phyloP scores from a whole-genome alignment of 306 rosid genomes.

The Vigna mungo region DNA sequence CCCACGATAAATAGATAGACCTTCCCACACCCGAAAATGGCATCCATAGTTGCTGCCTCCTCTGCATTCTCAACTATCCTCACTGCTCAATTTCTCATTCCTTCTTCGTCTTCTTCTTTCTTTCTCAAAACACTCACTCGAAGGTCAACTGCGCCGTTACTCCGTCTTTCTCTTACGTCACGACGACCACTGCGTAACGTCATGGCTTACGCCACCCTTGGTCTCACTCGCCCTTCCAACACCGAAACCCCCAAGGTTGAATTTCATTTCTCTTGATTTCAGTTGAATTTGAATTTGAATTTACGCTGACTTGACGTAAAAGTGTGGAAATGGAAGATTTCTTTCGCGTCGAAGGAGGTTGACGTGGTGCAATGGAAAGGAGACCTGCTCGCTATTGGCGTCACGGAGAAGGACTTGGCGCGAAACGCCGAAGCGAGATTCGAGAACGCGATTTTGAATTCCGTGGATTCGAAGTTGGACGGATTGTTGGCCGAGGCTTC shows the following conservation, averaged over 20 bases:
- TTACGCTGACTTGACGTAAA: background rate
- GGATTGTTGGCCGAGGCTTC: slow-evolving; percentile 81
- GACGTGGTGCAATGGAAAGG: slow-evolving; percentile 87
- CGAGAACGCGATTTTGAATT: slow-evolving; percentile 65
- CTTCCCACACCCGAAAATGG: slow-evolving; percentile 55
- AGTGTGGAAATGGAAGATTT: slow-evolving; percentile 55
- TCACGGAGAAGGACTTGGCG: slow-evolving; percentile 74
- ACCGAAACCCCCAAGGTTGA: slow-evolving; percentile 62
- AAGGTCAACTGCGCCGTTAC: slow-evolving; percentile 20
- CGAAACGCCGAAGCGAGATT: slow-evolving; percentile 69
- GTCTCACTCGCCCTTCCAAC: slow-evolving; percentile 75
- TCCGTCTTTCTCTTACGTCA: slow-evolving; percentile 45
- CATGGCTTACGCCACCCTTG: slow-evolving; percentile 86
- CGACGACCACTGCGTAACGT: slow-evolving; percentile 46
- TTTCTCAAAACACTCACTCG: slow-evolving; percentile 45
- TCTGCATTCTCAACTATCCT: slow-evolving; percentile 34
- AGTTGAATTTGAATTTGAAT: too few relatives aligned
- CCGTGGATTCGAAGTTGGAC: slow-evolving; percentile 69
- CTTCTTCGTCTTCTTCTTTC: slow-evolving; percentile 46
- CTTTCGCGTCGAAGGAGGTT: slow-evolving; percentile 75
- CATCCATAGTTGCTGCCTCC: slow-evolving; percentile 54
- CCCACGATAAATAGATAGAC: slow-evolving; percentile 55
- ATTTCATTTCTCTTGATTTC: background rate
- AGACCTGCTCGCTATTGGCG: slow-evolving; percentile 81
- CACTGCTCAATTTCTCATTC: slow-evolving; percentile 40